phyloP scores from a whole-genome alignment of 148 eudicot species.

The Rhododendron ovatum region DNA sequence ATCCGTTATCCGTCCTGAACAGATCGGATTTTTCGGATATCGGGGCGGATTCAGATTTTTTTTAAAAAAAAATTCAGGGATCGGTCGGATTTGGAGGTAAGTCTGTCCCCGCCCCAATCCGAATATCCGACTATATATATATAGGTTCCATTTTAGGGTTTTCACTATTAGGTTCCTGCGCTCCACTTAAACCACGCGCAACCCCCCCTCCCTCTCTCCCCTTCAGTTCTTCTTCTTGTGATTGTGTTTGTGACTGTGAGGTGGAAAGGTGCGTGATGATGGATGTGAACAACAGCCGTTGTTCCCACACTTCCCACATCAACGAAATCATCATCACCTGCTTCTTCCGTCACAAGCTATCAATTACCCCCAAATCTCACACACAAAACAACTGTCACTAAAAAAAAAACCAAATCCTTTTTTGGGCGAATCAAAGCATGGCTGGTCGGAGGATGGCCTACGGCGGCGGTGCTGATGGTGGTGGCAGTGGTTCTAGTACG shows the following conservation, averaged over 20 bases:
- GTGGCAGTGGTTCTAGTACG: conserved; percentile 13
- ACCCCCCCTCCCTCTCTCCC: background rate
- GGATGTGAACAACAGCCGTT: conserved; percentile 52
- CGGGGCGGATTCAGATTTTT: too few species aligned
- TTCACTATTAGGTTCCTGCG: too few species aligned
- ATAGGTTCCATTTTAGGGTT: too few species aligned
- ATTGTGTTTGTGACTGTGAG: background rate
- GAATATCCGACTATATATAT: too few species aligned
- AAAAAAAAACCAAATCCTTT: background rate
- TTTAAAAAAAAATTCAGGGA: too few species aligned
- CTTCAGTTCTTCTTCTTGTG: background rate
- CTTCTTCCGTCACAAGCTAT: conserved; percentile 80
- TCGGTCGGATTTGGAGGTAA: too few species aligned
- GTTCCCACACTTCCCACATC: conserved; percentile 81
- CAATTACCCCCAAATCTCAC: background rate
- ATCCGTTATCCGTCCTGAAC: too few species aligned
- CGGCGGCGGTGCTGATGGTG: conserved; percentile 21
- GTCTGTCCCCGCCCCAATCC: too few species aligned
- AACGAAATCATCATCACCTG: conserved; percentile 84
- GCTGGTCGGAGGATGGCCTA: conserved; percentile 34
- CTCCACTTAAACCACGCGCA: too few species aligned
- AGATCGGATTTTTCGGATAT: too few species aligned
- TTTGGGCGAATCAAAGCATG: conserved; percentile 18
- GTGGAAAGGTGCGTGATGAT: conserved; percentile 19
- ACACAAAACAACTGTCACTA: background rate